phyloP scores from a whole-genome alignment of 176 grass and related monocot genomes.

The Oryza brachyantha region DNA sequence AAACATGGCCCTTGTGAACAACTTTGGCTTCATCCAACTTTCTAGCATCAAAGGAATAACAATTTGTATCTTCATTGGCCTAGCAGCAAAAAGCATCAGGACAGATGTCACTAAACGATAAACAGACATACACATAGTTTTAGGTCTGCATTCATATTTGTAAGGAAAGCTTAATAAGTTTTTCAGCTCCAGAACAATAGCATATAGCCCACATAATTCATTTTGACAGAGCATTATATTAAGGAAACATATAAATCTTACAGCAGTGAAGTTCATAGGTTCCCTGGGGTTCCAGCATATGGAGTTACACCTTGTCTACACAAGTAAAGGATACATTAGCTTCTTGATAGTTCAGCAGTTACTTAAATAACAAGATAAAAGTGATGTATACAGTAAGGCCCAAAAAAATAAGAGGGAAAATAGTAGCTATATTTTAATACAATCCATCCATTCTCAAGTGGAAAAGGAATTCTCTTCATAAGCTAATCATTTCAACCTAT shows the following conservation, averaged over 20 bases:
- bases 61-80: conserved; percentile 99
- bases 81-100: conserved; percentile 39
- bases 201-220: neutral
- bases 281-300: conserved; percentile 97
- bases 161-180: neutral
- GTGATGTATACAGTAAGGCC: neutral
- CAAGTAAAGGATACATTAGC: conserved; percentile 29
- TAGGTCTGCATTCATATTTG: neutral
- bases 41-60: conserved; percentile 94
- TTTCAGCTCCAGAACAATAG: conserved; percentile 1
- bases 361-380: neutral
- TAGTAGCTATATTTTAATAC: neutral
- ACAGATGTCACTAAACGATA: conserved; percentile 21
- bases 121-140: neutral
- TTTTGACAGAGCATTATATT: neutral
- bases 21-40: conserved; percentile 84
- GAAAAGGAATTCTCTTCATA: neutral
- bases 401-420: neutral
- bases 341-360: neutral
- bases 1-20: conserved; percentile 98
- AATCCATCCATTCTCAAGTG: neutral
- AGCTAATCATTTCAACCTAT: neutral
- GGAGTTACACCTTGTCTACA: conserved; percentile 90
- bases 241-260: conserved; percentile 42
- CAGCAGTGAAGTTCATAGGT: conserved; percentile 96